Conservation (phyloP, 257 asterid species). For the Buddleja alternifolia region DNA sequence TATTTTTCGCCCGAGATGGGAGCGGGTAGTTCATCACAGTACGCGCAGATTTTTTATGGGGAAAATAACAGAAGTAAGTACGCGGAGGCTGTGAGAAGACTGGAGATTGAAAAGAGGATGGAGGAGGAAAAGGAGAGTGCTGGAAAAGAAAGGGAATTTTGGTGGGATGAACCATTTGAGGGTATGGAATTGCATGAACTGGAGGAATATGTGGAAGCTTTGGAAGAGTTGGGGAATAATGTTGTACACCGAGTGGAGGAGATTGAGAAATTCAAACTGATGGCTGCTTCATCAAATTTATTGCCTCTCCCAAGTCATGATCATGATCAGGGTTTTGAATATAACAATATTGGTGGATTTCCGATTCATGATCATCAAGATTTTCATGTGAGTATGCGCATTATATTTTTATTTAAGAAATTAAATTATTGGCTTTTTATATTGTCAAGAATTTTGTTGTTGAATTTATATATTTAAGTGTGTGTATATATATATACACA, state of each 20-base stretch:
- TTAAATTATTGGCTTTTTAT: not conserved
- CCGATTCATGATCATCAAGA: not conserved
- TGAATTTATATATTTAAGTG: too few species aligned
- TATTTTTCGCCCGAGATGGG: not conserved
- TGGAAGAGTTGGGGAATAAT: constrained; percentile 41
- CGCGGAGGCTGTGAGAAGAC: constrained; percentile 24
- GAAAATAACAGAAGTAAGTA: constrained; percentile 19
- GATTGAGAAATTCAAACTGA: constrained; percentile 12
- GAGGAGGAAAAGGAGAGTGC: constrained; percentile 2
- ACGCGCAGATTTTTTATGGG: not conserved
- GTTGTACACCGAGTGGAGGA: constrained; percentile 34
- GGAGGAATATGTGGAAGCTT: constrained; percentile 35
- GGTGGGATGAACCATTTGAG: constrained; percentile 46
- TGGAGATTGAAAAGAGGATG: constrained; percentile 38
- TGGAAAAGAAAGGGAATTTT: constrained; percentile 12
- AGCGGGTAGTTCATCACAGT: not conserved
- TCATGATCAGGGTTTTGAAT: not conserved
- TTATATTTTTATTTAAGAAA: not conserved
- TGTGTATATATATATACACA: too few species aligned
- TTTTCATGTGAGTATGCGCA: not conserved
- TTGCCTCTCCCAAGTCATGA: not conserved
- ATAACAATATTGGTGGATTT: too few species aligned
- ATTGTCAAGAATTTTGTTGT: too few species aligned
- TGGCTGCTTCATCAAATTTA: not conserved
- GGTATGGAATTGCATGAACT: constrained; percentile 45